Conservation (phyloP, 2,329 filamentous ascomycete species). For the Epichloe scottii region DNA sequence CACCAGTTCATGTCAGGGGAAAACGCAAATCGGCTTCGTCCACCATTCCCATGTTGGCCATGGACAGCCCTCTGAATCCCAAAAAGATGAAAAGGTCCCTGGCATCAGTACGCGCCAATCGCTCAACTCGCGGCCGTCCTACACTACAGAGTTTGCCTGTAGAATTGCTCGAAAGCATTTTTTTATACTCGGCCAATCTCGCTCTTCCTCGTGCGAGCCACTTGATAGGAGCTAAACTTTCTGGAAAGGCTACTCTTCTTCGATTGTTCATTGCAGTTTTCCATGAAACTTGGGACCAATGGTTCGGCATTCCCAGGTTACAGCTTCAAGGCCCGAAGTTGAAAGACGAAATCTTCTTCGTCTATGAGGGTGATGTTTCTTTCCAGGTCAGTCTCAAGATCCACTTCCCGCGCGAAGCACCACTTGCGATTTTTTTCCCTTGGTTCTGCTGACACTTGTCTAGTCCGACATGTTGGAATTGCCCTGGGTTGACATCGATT, state of each 20-base stretch:
- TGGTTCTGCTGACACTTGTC: background rate
- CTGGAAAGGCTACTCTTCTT: constrained; percentile 24
- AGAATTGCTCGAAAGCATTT: constrained; percentile 41
- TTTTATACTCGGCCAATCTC: constrained; percentile 36
- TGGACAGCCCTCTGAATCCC: background rate
- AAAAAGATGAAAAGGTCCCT: constrained; percentile 19
- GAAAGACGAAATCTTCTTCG: constrained; percentile 1
- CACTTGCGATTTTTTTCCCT: background rate
- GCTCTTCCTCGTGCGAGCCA: constrained; percentile 32
- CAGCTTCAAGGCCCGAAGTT: constrained; percentile 8
- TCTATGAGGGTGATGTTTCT: constrained; percentile 23
- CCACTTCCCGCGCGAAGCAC: background rate
- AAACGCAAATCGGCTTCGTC: constrained; percentile 24
- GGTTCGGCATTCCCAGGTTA: constrained; percentile 19
- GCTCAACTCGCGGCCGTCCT: constrained; percentile 13
- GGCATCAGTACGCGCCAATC: constrained; percentile 17
- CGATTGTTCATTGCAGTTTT: constrained; percentile 25
- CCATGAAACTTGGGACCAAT: constrained; percentile 25
- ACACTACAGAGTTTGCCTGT: constrained; percentile 29
- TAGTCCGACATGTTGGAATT: constrained; percentile 31
- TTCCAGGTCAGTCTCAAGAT: constrained; percentile 29
- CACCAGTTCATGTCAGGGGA: constrained; percentile 34
- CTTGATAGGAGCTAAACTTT: constrained; percentile 34
- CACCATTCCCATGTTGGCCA: constrained; percentile 6
- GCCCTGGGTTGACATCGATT: constrained; percentile 31